These are phyloP conservation scores for Symbiodinium pilosum DNA, from an alignment of 73 alveolate genomes.

Conservation along the genomic window DNA sequence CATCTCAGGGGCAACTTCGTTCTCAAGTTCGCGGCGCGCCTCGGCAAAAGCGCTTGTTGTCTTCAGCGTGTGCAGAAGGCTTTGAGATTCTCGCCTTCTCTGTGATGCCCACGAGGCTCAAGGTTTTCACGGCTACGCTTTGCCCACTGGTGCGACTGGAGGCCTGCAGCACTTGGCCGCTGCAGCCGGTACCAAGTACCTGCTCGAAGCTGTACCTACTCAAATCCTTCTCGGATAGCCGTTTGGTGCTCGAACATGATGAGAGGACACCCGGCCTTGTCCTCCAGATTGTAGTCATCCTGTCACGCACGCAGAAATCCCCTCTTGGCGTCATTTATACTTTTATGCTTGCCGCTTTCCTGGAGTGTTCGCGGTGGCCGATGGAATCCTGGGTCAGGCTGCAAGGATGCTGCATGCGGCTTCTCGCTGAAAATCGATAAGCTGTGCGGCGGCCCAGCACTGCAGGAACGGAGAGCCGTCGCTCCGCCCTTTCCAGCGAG, in stretches of 20 bases:
- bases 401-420: too few relatives aligned
- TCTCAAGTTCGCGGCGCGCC: constrained; percentile 55
- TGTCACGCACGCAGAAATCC: not conserved
- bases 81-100: constrained; percentile 1
- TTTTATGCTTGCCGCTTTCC: too few relatives aligned
- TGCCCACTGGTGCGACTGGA: constrained; percentile 14
- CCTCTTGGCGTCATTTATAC: too few relatives aligned
- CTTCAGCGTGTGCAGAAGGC: not conserved
- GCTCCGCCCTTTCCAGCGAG: constrained; percentile 85
- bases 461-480: constrained; percentile 60
- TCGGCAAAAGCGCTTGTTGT: not conserved
- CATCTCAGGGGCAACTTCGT: constrained; percentile 37
- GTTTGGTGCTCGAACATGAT: too few relatives aligned
- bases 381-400: not conserved
- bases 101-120: constrained; percentile 73
- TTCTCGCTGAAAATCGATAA: too few relatives aligned
- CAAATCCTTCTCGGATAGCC: too few relatives aligned
- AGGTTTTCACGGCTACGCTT: constrained; percentile 59
- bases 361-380: constrained; percentile 1
- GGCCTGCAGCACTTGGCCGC: constrained; percentile 77
- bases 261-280: constrained; percentile 62
- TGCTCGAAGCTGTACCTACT: not conserved
- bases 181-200: constrained; percentile 90
- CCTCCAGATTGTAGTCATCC: constrained; percentile 51
- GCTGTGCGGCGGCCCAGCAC: constrained; percentile 34